A percentile compares a stretch with the other conserved stretches of the same genome.
Conservation (phyloP, 495 filamentous ascomycete genomes). For the Jackrogersella multiformis region DNA sequence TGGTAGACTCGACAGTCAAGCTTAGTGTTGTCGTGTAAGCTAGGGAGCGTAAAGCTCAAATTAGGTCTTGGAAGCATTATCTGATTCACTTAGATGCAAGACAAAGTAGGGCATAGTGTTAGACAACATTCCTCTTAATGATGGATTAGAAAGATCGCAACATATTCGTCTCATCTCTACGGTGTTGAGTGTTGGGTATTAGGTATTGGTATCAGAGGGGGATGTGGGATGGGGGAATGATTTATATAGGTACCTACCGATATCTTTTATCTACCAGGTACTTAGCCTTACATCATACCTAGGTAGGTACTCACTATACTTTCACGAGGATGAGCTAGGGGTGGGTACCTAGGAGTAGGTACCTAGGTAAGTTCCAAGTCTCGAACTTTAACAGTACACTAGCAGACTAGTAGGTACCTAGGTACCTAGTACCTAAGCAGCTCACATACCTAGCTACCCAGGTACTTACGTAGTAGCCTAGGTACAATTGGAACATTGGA, state of each 20-base stretch:
- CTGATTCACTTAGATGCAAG: neutral
- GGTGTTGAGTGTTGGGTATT: neutral
- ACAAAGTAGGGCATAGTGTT: conserved; percentile 27
- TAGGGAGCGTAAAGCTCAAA: conserved; percentile 82
- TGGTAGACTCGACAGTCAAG: conserved; percentile 87
- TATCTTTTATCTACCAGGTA: too few species aligned
- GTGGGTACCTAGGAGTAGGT: too few species aligned
- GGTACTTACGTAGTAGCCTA: too few species aligned
- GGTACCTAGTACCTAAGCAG: too few species aligned
- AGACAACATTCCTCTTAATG: neutral
- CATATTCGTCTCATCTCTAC: neutral
- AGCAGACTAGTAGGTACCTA: too few species aligned
- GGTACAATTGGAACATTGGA: too few species aligned
- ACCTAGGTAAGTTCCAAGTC: too few species aligned
- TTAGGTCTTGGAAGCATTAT: conserved; percentile 62
- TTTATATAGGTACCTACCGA: neutral
- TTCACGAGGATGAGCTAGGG: too few species aligned
- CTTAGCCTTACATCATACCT: too few species aligned
- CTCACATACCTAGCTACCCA: too few species aligned
- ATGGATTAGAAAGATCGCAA: neutral
- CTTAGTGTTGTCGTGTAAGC: conserved; percentile 75
- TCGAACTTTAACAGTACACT: too few species aligned
- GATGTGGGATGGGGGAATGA: neutral
- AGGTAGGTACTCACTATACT: too few species aligned
- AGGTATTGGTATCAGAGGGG: neutral